These are phyloP conservation scores for Venturia pyrina DNA, from an alignment of 2,329 filamentous ascomycete genomes.

Conservation along the genomic window DNA sequence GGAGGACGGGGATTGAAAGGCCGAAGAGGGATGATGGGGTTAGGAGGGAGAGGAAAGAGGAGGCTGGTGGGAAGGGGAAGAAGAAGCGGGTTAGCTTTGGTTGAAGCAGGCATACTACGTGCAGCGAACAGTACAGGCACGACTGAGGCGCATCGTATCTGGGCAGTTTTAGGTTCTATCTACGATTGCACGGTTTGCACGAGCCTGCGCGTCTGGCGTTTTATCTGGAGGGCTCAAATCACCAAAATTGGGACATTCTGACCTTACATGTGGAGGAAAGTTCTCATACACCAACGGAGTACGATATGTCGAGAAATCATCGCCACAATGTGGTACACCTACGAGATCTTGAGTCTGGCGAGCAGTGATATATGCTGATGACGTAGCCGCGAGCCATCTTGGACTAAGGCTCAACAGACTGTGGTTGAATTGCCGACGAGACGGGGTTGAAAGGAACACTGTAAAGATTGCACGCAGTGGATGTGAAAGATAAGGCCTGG, in stretches of 20 bases:
- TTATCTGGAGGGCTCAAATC: not conserved
- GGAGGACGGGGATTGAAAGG: not conserved
- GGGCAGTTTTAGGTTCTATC: not conserved
- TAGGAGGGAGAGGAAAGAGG: not conserved
- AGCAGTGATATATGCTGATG: no score
- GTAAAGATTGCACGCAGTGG: not conserved
- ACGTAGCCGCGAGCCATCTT: no score
- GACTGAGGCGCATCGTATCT: not conserved
- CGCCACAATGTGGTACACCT: no score
- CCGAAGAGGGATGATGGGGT: not conserved
- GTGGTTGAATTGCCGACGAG: not conserved
- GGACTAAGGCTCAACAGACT: no score
- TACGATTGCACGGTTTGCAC: not conserved
- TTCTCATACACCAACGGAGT: no score
- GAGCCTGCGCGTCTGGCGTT: not conserved
- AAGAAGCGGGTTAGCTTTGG: constrained; percentile 3
- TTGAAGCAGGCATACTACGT: not conserved
- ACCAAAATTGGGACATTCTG: not conserved
- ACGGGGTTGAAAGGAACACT: not conserved
- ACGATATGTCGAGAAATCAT: no score
- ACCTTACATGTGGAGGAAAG: not conserved
- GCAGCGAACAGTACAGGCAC: not conserved
- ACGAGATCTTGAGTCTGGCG: no score
- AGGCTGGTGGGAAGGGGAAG: not conserved
- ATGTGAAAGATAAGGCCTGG: no score